Evolutionary conservation across 805 yeast species (phyloP), one percentile per base, ranked within the genome.

Genomic region (Wickerhamiella shivajii): DNA sequence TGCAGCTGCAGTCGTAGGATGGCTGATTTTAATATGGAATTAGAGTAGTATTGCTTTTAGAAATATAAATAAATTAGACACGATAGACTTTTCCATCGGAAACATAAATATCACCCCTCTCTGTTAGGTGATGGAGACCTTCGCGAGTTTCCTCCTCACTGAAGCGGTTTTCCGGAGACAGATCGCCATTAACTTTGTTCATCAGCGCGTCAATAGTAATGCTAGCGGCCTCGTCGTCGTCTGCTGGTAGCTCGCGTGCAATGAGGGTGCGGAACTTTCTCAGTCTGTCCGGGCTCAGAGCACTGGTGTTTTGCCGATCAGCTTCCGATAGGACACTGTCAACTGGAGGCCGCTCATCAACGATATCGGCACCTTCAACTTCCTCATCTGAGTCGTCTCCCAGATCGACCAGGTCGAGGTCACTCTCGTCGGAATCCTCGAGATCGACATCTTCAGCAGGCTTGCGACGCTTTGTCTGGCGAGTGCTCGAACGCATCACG

Each of bases 241-340:
- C 55, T 36, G 62, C 61, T 46, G 67, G 56, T 27, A 71, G 53
- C 16, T 51, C 53, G 1, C 75, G 71, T 14, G 68, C 58, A 9
- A 61, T 81, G 60, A 13, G 65, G 59, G 2, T 63, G 61, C 3
- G 78, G 69, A 13, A 74, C 60, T 7, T 53, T 53, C 9, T 60
- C 63, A 21, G 46, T 50, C 19, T 38, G 31, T 26, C 43, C 43
- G 18, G 34, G 37, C 33, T 34, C 44, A 3, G 42, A 8, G 18
- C 20, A 19, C n/a, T 5, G 14, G 6, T 16, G 16, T 7, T 23
- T 16, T 24, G 29, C 16, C 29, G 36, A 17, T 12, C 15, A 11
- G 30, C 32, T 10, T 24, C 28, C 10, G 31, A 8, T 16, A n/a
- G 16, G 5, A 10, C 19, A 2, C 23, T 19, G 2, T 18, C 24